phyloP scores from a whole-genome alignment of 2,329 filamentous ascomycete species.

The Verticillium zaregamsianum region DNA sequence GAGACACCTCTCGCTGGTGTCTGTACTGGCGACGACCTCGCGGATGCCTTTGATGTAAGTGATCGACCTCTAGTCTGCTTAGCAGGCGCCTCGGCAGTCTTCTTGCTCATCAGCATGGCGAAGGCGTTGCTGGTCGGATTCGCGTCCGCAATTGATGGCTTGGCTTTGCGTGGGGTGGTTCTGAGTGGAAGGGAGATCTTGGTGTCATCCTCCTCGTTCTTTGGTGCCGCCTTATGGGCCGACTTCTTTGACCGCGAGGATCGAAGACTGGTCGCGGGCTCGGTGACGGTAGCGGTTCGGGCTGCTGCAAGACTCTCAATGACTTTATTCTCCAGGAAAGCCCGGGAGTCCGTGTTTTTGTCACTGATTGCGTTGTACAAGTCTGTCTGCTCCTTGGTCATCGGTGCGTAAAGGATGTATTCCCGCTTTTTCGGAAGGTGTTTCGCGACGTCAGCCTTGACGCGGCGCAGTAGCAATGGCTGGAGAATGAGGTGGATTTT shows the following conservation, averaged over 20 bases:
- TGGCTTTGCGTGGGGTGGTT: conserved; percentile 26
- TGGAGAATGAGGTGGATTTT: conserved; percentile 93
- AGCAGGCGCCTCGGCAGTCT: conserved; percentile 11
- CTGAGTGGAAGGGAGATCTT: conserved; percentile 28
- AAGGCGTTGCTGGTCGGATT: conserved; percentile 40
- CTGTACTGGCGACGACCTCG: conserved; percentile 1
- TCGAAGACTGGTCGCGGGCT: neutral
- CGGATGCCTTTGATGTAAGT: conserved; percentile 12
- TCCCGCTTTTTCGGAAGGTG: conserved; percentile 94
- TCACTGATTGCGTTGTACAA: conserved; percentile 68
- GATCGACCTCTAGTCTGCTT: conserved; percentile 15
- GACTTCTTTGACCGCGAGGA: conserved; percentile 3
- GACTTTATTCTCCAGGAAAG: conserved; percentile 79
- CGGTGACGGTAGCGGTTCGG: neutral
- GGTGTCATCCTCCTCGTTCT: conserved; percentile 4
- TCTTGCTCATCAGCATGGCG: conserved; percentile 48
- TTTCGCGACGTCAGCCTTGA: conserved; percentile 91
- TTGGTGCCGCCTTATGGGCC: neutral
- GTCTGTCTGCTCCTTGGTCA: conserved; percentile 87
- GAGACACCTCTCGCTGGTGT: conserved; percentile 13
- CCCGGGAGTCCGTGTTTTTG: conserved; percentile 56
- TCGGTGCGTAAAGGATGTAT: conserved; percentile 89
- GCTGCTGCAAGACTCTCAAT: conserved; percentile 52
- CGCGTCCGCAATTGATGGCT: conserved; percentile 9
- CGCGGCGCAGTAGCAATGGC: conserved; percentile 78